A percentile compares a stretch with the other conserved stretches of the same genome.
These are phyloP conservation scores for Sclerotinia glacialis DNA, from an alignment of 2,329 filamentous ascomycete genomes.

Conservation along the genomic window DNA sequence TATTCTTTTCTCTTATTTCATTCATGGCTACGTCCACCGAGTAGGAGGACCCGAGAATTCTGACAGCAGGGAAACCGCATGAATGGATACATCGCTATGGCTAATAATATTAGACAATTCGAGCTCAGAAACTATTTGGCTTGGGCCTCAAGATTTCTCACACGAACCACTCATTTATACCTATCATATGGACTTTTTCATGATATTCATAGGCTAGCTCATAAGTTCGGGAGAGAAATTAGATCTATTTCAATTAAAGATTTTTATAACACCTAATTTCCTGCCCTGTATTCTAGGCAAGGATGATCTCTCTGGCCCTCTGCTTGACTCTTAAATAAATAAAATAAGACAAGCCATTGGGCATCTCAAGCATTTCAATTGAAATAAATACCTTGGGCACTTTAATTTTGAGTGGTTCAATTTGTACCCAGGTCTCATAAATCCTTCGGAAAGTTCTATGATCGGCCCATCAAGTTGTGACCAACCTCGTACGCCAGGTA, in stretches of 20 bases:
- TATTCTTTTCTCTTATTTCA: constrained; percentile 5
- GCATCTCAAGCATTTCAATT: neutral
- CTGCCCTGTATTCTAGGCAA: neutral
- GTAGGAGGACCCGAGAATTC: constrained; percentile 20
- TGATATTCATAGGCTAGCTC: neutral
- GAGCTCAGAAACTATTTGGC: constrained; percentile 2
- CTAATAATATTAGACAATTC: neutral
- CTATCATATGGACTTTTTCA: neutral
- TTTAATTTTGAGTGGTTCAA: neutral
- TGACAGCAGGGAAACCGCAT: constrained; percentile 19
- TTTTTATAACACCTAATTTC: neutral
- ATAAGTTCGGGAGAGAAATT: neutral
- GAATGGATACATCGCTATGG: neutral
- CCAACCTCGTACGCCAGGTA: constrained; percentile 11
- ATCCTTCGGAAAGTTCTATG: constrained; percentile 12
- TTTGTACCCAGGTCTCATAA: neutral
- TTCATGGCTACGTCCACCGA: constrained; percentile 20
- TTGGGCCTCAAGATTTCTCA: constrained; percentile 4
- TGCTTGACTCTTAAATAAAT: neutral
- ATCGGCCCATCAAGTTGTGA: constrained; percentile 15
- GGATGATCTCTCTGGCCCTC: neutral
- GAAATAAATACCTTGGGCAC: neutral
- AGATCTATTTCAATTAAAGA: constrained; percentile 1
- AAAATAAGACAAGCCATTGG: neutral
- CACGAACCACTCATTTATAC: constrained; percentile 1